phyloP scores from a whole-genome alignment of 768 basidiomycete genomes.

The Leccinum barrowsii region DNA sequence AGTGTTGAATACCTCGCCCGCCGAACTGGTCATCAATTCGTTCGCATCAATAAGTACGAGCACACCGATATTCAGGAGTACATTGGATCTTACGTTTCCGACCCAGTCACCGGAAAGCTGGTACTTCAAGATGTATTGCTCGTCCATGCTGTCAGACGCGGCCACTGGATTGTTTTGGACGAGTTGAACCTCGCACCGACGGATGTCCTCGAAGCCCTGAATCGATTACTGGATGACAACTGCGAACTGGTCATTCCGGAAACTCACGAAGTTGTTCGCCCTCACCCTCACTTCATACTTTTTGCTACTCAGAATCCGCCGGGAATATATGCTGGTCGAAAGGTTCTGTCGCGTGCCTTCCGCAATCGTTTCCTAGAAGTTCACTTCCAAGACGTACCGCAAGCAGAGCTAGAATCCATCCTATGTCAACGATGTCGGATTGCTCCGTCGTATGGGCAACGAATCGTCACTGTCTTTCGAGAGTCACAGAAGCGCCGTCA shows the following conservation, averaged over 20 bases:
- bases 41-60: conserved; percentile 99
- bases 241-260: conserved; percentile 94
- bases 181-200: conserved; percentile 97
- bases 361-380: conserved; percentile 97
- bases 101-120: conserved; percentile 85
- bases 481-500: conserved; percentile 93
- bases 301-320: conserved; percentile 99
- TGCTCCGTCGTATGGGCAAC: conserved; percentile 88
- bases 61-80: conserved; percentile 99
- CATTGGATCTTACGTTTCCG: conserved; percentile 93
- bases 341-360: conserved; percentile 92
- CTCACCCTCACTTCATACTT: conserved; percentile 95
- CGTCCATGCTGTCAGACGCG: conserved; percentile 87
- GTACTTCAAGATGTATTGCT: conserved; percentile 93
- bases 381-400: conserved; percentile 95
- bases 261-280: conserved; percentile 89
- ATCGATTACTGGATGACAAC: conserved; percentile 95
- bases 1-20: conserved; percentile 95
- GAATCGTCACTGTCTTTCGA: conserved; percentile 87
- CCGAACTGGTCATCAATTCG: conserved; percentile 89
- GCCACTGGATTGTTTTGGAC: conserved; percentile 98
- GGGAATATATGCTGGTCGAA: conserved; percentile 91
- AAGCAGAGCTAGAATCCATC: conserved; percentile 88
- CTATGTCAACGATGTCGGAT: conserved; percentile 90
- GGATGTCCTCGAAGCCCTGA: conserved; percentile 95